Evolutionary conservation across 768 basidiomycete genomes (phyloP), one percentile per base, ranked within the genome.

Genomic region (Leccinum truebloodii): DNA sequence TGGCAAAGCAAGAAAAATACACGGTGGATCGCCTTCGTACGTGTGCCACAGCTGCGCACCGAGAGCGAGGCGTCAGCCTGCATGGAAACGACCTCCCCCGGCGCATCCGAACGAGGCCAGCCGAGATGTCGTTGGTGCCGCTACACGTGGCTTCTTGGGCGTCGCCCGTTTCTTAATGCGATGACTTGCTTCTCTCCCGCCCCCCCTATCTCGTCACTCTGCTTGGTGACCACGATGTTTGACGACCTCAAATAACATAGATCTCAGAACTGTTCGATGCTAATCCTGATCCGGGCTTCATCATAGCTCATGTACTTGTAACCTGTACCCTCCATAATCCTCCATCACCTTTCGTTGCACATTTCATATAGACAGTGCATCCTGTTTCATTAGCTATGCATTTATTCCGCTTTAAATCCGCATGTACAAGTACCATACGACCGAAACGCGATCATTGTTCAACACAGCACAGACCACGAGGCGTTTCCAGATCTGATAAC

Each of bases 21-120:
- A 63, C 37, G 72, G 72, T n/a, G 72, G 73, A 59, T 70, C 73
- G 9, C 55, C 64, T 2, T 73, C 73, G 1, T 73, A 74, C 53
- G 60, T 73, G 37, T 73, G 72, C 55, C 69, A 66, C 41, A 37
- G 61, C 50, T 73, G 72, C 39, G 67, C 54, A 49, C 71, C 64
- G 1, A 58, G 67, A 10, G 61, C 48, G 20, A 65, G 67, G 55
- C 52, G 51, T 9, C 64, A 60, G 20, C 65, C 65, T 1, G 49
- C 72, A 16, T 71, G 69, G 67, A 66, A 67, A 50, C 65, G 61
- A 13, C 69, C 65, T 16, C 62, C 57, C 4, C 60, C 69, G 10
- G 50, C 62, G 7, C 70, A 61, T 24, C 35, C 59, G 5, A 62
- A 7, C 32, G 20, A n/a, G 22, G 26, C 61, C 18, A 34, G 54